Percentiles rank a stretch among this genome's conserved stretches.
phyloP scores from a whole-genome alignment of 2,329 filamentous ascomycete genomes.

The Penicillium frequentans region DNA sequence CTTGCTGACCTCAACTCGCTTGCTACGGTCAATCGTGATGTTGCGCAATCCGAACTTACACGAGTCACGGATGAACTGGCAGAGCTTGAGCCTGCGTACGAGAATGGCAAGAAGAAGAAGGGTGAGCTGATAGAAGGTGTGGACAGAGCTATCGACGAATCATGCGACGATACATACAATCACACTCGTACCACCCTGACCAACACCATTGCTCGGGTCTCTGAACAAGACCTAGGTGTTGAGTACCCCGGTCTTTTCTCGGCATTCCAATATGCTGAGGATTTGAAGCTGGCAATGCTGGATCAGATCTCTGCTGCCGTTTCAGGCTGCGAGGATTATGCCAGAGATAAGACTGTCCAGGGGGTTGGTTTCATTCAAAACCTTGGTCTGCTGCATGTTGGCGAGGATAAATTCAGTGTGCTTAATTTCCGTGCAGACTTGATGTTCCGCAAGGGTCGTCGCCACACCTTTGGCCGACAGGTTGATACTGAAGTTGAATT shows the following conservation, averaged over 20 bases:
- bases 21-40: slow-evolving; percentile 81
- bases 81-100: slow-evolving; percentile 80
- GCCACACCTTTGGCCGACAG: slow-evolving; percentile 77
- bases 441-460: slow-evolving; percentile 81
- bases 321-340: slow-evolving; percentile 77
- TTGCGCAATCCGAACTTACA: slow-evolving; percentile 80
- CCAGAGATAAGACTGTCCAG: slow-evolving; percentile 71
- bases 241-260: slow-evolving; percentile 82
- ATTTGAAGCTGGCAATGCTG: slow-evolving; percentile 88
- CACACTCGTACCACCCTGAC: slow-evolving; percentile 75
- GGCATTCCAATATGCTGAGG: slow-evolving; percentile 89
- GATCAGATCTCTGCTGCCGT: slow-evolving; percentile 81
- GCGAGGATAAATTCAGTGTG: slow-evolving; percentile 75
- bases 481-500: slow-evolving; percentile 86
- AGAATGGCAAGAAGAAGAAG: slow-evolving; percentile 78
- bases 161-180: slow-evolving; percentile 81
- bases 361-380: slow-evolving; percentile 88
- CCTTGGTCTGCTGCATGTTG: slow-evolving; percentile 82
- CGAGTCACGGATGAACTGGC: slow-evolving; percentile 77
- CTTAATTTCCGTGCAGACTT: slow-evolving; percentile 86
- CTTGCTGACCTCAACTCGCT: slow-evolving; percentile 82
- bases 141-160: slow-evolving; percentile 78
- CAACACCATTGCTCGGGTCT: slow-evolving; percentile 72
- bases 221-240: slow-evolving; percentile 75
- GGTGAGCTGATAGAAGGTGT: slow-evolving; percentile 78